A percentile compares a stretch with the other conserved stretches of the same genome.
These are phyloP conservation scores for Asclepias syriaca DNA, from an alignment of 257 asterid species.

Conservation along the genomic window DNA sequence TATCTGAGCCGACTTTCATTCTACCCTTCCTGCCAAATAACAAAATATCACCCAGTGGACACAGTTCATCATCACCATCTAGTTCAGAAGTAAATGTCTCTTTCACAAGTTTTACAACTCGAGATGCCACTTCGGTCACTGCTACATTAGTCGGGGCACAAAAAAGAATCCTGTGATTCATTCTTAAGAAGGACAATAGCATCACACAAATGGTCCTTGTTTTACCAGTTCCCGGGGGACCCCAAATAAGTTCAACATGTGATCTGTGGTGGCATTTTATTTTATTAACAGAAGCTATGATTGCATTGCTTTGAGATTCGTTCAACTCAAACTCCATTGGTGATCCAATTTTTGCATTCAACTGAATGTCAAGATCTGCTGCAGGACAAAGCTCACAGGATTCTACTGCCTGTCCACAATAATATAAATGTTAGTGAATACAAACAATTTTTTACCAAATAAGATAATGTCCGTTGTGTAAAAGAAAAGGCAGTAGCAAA, in stretches of 20 bases:
- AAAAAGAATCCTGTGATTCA: conserved; percentile 39
- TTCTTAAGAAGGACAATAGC: conserved; percentile 33
- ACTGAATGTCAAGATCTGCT: not conserved
- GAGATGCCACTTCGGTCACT: conserved; percentile 41
- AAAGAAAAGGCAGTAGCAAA: no score
- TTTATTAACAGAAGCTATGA: conserved; percentile 8
- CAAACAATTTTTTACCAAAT: no score
- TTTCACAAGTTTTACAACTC: conserved; percentile 29
- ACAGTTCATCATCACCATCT: conserved; percentile 1
- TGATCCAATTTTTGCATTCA: not conserved
- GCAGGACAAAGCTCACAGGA: no score
- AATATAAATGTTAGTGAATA: no score
- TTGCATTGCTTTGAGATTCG: conserved; percentile 24
- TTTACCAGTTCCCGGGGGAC: conserved; percentile 73
- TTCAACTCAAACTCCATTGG: conserved; percentile 12
- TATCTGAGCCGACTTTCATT: conserved; percentile 20
- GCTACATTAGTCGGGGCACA: conserved; percentile 73
- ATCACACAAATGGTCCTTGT: conserved; percentile 37
- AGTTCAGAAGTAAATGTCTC: conserved; percentile 21
- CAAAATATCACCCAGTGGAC: conserved; percentile 33
- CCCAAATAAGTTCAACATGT: conserved; percentile 36
- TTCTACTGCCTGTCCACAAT: no score
- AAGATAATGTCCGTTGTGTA: no score
- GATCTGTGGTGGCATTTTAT: conserved; percentile 21
- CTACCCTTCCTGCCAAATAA: conserved; percentile 27